Evolutionary conservation across 2,329 filamentous ascomycete species (phyloP), one percentile per base, ranked within the genome.

Genomic region (Hypoxylon sp.): DNA sequence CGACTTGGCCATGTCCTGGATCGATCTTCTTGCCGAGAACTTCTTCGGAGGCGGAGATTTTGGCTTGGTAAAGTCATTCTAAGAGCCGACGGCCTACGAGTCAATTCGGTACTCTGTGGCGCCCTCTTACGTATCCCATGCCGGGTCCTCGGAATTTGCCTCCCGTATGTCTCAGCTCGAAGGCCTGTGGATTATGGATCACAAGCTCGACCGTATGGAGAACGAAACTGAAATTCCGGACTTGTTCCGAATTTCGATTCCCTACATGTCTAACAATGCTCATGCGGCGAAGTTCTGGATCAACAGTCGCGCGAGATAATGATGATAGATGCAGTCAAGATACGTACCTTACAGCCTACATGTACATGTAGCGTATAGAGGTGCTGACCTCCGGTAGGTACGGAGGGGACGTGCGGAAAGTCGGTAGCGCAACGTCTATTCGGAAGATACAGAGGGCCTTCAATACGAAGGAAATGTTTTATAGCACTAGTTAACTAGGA

Each of bases 231-330:
- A 41, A 25, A 29, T 29, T 7, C 34, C 50, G 9, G 23, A 53
- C 21, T 25, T 53, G 19, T 53, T 53, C 9, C 37, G 14, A 25
- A 53, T 53, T 23, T 27, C 11, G 8, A 19, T 41, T 5, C 34
- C 50, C 9, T 41, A 53, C 12, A 16, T 16, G 14, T 53, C 19
- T 6, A 25, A 19, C 14, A 23, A 27, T 3, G 32, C 23, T 2
- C 34, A 29, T 6, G 34, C 34, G 6, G 50, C 50, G 14, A 53
- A 53, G 19, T 41, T 53, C 21, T 53, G 50, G 50, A 7, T 53
- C 2, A 8, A 9, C 14, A 41, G 29, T 12, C 21, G 50, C 8
- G 5, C 11, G 2, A 29, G 50, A 53, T 8, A 11, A 29, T n/a
- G 34, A 53, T 9, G 50, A 41, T 1, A 21, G 16, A 21, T 8